A percentile compares a stretch with the other conserved stretches of the same genome.
These are phyloP conservation scores for Herpetomonas muscarum DNA, from an alignment of 208 protist genomes.

Conservation along the genomic window DNA sequence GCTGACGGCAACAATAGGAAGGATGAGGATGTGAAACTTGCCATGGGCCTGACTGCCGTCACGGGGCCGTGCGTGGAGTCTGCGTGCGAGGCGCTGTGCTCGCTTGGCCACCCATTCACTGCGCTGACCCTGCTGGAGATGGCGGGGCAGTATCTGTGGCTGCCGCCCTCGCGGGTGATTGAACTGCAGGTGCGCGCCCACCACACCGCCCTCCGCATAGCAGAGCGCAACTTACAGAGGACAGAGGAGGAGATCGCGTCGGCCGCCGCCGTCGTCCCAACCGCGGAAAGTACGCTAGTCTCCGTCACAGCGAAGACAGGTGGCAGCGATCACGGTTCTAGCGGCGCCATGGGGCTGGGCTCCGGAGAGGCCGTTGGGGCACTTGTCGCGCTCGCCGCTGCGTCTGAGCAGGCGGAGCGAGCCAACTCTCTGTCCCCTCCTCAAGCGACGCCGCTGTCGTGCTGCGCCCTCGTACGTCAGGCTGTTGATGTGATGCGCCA, in stretches of 20 bases:
- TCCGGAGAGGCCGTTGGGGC: background rate
- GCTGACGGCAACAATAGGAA: background rate
- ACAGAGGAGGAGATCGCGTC: slow-evolving; percentile 2
- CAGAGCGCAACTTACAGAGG: background rate
- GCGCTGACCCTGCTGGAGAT: slow-evolving; percentile 1
- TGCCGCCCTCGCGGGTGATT: background rate
- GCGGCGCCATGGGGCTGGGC: background rate
- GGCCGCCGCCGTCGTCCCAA: background rate
- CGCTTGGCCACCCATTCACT: slow-evolving; percentile 1
- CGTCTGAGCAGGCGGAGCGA: background rate
- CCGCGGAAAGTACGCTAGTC: background rate
- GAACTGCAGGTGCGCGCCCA: background rate
- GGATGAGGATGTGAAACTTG: background rate
- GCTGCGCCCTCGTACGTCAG: slow-evolving; percentile 6
- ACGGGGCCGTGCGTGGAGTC: background rate
- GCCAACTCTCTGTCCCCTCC: too few species aligned
- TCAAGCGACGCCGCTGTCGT: too few species aligned
- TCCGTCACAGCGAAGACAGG: too few species aligned
- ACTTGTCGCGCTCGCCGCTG: background rate
- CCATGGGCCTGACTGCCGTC: background rate
- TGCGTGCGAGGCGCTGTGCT: background rate
- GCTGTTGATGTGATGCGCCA: slow-evolving; percentile 14
- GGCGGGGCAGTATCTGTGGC: slow-evolving; percentile 1
- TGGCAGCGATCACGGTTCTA: too few species aligned
- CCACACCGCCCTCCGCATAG: background rate